Base-by-base conservation (phyloP, 2,329 filamentous ascomycete genomes). In the Aspergillus latus region DNA sequence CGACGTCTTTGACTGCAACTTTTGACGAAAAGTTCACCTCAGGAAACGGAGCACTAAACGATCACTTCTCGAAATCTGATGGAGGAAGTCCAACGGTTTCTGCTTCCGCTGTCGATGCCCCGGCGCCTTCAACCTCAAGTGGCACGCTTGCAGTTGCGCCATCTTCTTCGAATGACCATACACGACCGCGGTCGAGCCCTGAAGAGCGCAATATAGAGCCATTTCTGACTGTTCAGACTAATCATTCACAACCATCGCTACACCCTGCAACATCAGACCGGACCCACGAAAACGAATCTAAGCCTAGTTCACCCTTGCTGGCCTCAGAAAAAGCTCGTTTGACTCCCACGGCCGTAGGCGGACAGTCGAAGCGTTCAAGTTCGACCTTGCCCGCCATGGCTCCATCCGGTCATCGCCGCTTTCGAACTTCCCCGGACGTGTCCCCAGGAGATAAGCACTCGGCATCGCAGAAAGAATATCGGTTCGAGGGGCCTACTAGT, bases 291-390 rank as follows among this genome's bases (percentile, higher is more conserved):
- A 66, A 70, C 15, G 61, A 64, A 5, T 66, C 62, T 11, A 73
- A 74, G 57, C 61, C 68, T 15, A 69, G 53, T 44, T 74, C 73
- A 5, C 70, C 72, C 4, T 75, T 73, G 58, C 68, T 68, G 42
- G 63, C 71, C 1, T 69, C 74, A 53, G 71, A 69, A 7, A 73
- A 71, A 56, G 63, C 64, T n/a, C 39, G 63, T 10, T 58, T 66
- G 34, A 66, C 56, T 45, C 36, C 66, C 1, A 64, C 66, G 43
- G 45, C 64, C 8, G 49, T 57, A 2, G 70, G 71, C 5, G 55
- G 53, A 26, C 65, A 67, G 9, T 51, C 46, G 29, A 73, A 70
- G 57, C 62, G 64, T 21, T 68, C 65, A n/a, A 21, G 21, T 21
- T 21, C 21, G 21, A 64, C 64, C n/a, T 67, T 64, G 15, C 59